Conservation (phyloP, 192 early-diverging fungal species). For the Gaertneriomyces semiglobifer region DNA sequence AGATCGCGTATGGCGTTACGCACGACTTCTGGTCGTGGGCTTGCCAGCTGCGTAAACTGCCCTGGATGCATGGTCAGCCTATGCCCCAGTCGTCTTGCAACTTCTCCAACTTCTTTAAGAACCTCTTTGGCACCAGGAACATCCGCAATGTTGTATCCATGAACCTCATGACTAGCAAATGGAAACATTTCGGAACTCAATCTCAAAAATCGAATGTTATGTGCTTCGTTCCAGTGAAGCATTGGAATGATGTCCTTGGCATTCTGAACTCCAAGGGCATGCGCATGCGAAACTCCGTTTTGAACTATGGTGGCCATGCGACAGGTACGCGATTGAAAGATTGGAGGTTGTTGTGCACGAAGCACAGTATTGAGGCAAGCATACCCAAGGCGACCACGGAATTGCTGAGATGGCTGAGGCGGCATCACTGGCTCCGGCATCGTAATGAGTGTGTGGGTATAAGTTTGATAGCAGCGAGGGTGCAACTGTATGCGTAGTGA, state of each 20-base stretch:
- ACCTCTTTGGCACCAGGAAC: constrained; percentile 28
- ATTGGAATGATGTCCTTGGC: constrained; percentile 34
- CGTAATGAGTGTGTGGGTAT: too few species aligned
- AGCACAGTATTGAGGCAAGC: constrained; percentile 51
- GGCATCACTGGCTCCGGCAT: too few species aligned
- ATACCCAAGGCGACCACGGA: constrained; percentile 45
- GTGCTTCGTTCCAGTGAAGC: constrained; percentile 45
- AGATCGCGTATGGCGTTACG: constrained; percentile 39
- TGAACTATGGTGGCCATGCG: constrained; percentile 37
- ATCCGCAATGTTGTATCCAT: constrained; percentile 44
- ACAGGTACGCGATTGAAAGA: constrained; percentile 49
- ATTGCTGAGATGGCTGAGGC: not conserved
- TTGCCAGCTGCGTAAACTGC: constrained; percentile 46
- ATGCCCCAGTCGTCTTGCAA: constrained; percentile 41
- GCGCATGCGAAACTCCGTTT: constrained; percentile 39
- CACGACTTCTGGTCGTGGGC: constrained; percentile 35
- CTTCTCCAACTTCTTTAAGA: constrained; percentile 32
- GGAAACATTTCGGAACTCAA: constrained; percentile 49
- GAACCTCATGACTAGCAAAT: constrained; percentile 42
- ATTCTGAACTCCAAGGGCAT: constrained; percentile 39
- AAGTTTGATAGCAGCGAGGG: too few species aligned
- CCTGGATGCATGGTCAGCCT: constrained; percentile 53
- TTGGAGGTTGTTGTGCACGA: constrained; percentile 42
- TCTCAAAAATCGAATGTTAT: constrained; percentile 50
- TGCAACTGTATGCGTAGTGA: too few species aligned